phyloP scores from a whole-genome alignment of 2,329 filamentous ascomycete genomes.

The Aspergillus calidoustus region DNA sequence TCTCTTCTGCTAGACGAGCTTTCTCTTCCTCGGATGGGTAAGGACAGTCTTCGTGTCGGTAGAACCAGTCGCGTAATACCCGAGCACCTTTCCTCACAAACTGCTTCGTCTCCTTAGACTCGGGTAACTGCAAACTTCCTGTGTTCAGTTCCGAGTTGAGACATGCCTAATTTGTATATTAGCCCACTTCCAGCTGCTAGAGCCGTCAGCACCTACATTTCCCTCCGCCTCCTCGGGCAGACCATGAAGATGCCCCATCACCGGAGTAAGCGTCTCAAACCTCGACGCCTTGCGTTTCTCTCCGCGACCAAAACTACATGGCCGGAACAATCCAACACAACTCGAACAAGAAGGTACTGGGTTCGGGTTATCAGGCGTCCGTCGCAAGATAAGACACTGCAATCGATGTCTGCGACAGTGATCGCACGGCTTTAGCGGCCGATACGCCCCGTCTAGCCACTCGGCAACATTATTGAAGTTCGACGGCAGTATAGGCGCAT shows the following conservation, averaged over 20 bases:
- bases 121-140: constrained; percentile 11
- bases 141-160: not conserved
- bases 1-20: constrained; percentile 43
- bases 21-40: constrained; percentile 57
- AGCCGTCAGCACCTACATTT: constrained; percentile 16
- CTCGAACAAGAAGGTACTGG: constrained; percentile 55
- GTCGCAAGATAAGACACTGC: constrained; percentile 56
- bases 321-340: constrained; percentile 56
- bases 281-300: constrained; percentile 51
- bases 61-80: constrained; percentile 53
- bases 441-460: constrained; percentile 48
- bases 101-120: constrained; percentile 38
- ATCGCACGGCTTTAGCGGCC: constrained; percentile 49
- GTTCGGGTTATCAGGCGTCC: constrained; percentile 54
- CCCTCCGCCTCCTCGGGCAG: constrained; percentile 46
- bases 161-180: not conserved
- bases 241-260: constrained; percentile 56
- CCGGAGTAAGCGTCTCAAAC: constrained; percentile 55
- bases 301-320: constrained; percentile 54
- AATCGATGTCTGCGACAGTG: constrained; percentile 52
- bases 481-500: not conserved
- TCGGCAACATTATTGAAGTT: constrained; percentile 34
- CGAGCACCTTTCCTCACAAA: constrained; percentile 53
- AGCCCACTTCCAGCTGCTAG: not conserved
- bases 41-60: constrained; percentile 51